phyloP scores from a whole-genome alignment of 2,329 filamentous ascomycete species.

The Exophiala sp. region DNA sequence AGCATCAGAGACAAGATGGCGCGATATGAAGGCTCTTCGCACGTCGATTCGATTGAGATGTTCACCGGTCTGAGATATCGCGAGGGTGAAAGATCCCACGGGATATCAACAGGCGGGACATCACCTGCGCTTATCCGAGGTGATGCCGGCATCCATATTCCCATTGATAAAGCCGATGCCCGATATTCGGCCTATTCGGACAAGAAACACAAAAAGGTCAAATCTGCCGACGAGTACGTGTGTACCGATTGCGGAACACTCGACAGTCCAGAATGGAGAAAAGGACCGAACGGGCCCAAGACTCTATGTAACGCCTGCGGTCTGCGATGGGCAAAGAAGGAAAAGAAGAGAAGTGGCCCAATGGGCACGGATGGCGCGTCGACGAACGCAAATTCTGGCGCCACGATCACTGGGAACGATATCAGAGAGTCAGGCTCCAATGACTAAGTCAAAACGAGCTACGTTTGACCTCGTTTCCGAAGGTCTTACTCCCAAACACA shows the following conservation, averaged over 20 bases:
- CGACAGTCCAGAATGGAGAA: constrained; percentile 93
- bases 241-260: constrained; percentile 94
- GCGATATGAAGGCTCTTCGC: constrained; percentile 69
- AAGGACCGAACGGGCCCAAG: constrained; percentile 87
- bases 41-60: constrained; percentile 88
- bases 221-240: constrained; percentile 79
- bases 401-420: not conserved
- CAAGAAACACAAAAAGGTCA: constrained; percentile 77
- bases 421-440: constrained; percentile 4
- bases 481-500: no score
- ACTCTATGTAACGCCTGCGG: constrained; percentile 95
- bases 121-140: constrained; percentile 79
- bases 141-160: constrained; percentile 81
- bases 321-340: constrained; percentile 67
- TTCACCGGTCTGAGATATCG: constrained; percentile 83
- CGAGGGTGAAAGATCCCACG: constrained; percentile 82
- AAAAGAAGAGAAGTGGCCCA: constrained; percentile 62
- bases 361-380: constrained; percentile 3
- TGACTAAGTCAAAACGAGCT: not conserved
- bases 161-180: constrained; percentile 66
- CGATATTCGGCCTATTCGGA: constrained; percentile 48
- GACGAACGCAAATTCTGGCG: not conserved
- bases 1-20: constrained; percentile 83
- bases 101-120: constrained; percentile 80
- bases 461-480: not conserved